Percentiles rank a stretch among this genome's conserved stretches.
Conservation (phyloP, 306 rosid species). For the Dalbergia cultrata region DNA sequence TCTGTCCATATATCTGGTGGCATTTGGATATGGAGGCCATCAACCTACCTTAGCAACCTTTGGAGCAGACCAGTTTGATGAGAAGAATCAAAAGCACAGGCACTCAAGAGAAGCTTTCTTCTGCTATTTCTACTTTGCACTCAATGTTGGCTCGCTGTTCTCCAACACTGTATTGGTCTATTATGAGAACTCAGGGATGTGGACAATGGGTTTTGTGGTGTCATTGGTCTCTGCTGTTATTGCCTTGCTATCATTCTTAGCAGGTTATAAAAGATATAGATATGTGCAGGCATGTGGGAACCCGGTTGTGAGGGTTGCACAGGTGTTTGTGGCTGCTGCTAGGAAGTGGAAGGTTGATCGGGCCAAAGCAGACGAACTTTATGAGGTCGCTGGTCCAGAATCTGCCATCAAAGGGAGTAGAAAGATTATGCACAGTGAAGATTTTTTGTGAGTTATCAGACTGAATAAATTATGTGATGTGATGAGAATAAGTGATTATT, state of each 20-base stretch:
- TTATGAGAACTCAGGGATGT: slow-evolving; percentile 59
- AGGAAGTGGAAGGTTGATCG: slow-evolving; percentile 54
- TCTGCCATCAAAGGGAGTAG: slow-evolving; percentile 72
- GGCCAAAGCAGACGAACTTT: slow-evolving; percentile 41
- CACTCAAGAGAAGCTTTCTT: slow-evolving; percentile 55
- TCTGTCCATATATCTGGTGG: slow-evolving; percentile 63
- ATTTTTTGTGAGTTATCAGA: slow-evolving; percentile 44
- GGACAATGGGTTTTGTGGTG: slow-evolving; percentile 61
- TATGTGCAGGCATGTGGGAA: slow-evolving; percentile 57
- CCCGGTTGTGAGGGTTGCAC: slow-evolving; percentile 57
- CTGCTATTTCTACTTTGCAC: slow-evolving; percentile 67
- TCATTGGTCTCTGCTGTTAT: slow-evolving; percentile 59
- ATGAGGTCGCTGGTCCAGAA: slow-evolving; percentile 57
- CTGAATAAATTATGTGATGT: not conserved
- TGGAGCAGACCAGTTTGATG: slow-evolving; percentile 69
- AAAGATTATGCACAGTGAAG: slow-evolving; percentile 58
- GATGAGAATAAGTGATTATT: not conserved
- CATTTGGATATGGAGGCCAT: slow-evolving; percentile 73
- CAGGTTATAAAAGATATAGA: slow-evolving; percentile 47
- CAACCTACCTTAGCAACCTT: slow-evolving; percentile 73
- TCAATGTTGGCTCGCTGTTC: slow-evolving; percentile 67
- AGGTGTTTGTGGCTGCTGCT: slow-evolving; percentile 55
- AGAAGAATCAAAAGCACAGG: slow-evolving; percentile 10
- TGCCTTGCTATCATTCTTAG: slow-evolving; percentile 51
- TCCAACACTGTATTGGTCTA: slow-evolving; percentile 67